These are phyloP conservation scores for Alectoria sarmentosa DNA, from an alignment of 495 filamentous ascomycete genomes.

Conservation along the genomic window DNA sequence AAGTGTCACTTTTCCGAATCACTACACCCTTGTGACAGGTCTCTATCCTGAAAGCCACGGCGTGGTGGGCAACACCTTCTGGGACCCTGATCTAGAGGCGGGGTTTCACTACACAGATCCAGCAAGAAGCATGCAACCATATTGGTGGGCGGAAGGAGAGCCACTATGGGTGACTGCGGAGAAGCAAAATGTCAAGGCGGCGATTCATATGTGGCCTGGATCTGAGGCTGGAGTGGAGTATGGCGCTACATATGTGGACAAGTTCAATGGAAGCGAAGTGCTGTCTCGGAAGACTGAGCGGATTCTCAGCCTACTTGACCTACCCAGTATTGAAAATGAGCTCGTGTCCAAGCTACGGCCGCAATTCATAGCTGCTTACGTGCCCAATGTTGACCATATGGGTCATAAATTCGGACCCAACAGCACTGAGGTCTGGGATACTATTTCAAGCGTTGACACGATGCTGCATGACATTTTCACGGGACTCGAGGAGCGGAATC, in stretches of 20 bases:
- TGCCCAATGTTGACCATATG: slow-evolving; percentile 79
- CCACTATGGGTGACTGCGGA: slow-evolving; percentile 93
- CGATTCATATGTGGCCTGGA: slow-evolving; percentile 98
- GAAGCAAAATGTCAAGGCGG: slow-evolving; percentile 61
- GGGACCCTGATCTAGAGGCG: slow-evolving; percentile 65
- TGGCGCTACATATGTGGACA: slow-evolving; percentile 72
- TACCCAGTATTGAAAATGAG: slow-evolving; percentile 56
- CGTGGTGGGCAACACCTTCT: slow-evolving; percentile 90
- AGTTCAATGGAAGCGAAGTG: slow-evolving; percentile 69
- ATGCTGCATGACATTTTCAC: slow-evolving; percentile 71
- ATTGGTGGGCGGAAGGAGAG: slow-evolving; percentile 88
- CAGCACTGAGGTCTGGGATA: slow-evolving; percentile 75
- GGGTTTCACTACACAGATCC: slow-evolving; percentile 86
- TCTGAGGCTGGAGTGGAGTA: slow-evolving; percentile 69
- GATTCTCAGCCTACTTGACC: slow-evolving; percentile 72
- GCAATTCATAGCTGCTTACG: slow-evolving; percentile 89
- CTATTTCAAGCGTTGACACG: slow-evolving; percentile 65
- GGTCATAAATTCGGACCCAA: slow-evolving; percentile 90
- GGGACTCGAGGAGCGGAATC: slow-evolving; percentile 71
- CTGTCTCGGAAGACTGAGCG: slow-evolving; percentile 68
- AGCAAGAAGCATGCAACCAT: slow-evolving; percentile 59
- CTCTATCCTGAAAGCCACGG: slow-evolving; percentile 91
- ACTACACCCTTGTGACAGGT: slow-evolving; percentile 90
- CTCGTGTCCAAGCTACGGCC: slow-evolving; percentile 47
- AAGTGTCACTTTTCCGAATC: slow-evolving; percentile 96